phyloP scores from a whole-genome alignment of 495 filamentous ascomycete species.

The Neurospora sp. region DNA sequence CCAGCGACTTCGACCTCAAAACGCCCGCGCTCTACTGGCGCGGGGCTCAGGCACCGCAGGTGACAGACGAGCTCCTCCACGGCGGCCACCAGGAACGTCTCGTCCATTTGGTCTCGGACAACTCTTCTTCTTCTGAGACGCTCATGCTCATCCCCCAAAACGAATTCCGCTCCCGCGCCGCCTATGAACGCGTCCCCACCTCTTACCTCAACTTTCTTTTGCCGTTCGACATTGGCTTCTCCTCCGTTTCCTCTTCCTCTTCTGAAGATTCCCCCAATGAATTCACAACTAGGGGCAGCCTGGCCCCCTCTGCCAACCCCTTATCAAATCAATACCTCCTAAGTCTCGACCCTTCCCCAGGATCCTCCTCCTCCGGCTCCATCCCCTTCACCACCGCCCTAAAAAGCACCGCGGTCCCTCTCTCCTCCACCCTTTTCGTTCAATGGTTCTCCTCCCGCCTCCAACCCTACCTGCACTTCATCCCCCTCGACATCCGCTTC shows the following conservation, averaged over 20 bases:
- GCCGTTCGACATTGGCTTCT: slow-evolving; percentile 32
- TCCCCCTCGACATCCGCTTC: slow-evolving; percentile 60
- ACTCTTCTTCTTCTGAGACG: slow-evolving; percentile 28
- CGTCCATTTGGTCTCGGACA: slow-evolving; percentile 45
- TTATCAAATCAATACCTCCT: slow-evolving; percentile 41
- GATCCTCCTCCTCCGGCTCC: background rate
- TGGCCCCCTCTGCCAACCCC: background rate
- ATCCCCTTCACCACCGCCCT: slow-evolving; percentile 37
- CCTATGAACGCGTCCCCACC: slow-evolving; percentile 21
- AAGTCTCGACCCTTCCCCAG: slow-evolving; percentile 43
- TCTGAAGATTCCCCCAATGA: background rate
- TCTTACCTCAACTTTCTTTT: slow-evolving; percentile 26
- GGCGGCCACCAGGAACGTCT: slow-evolving; percentile 48
- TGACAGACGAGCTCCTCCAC: slow-evolving; percentile 21
- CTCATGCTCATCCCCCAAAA: slow-evolving; percentile 29
- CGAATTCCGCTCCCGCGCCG: slow-evolving; percentile 17
- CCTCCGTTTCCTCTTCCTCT: background rate
- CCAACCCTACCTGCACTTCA: slow-evolving; percentile 66
- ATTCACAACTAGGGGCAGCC: background rate
- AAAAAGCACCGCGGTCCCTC: slow-evolving; percentile 42
- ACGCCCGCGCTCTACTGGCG: slow-evolving; percentile 52
- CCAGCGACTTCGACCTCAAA: slow-evolving; percentile 40
- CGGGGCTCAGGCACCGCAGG: slow-evolving; percentile 30
- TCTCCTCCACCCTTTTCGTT: slow-evolving; percentile 55
- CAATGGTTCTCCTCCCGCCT: slow-evolving; percentile 69